phyloP scores from a whole-genome alignment of 768 basidiomycete species.

The Chlorophyllum brunneum region DNA sequence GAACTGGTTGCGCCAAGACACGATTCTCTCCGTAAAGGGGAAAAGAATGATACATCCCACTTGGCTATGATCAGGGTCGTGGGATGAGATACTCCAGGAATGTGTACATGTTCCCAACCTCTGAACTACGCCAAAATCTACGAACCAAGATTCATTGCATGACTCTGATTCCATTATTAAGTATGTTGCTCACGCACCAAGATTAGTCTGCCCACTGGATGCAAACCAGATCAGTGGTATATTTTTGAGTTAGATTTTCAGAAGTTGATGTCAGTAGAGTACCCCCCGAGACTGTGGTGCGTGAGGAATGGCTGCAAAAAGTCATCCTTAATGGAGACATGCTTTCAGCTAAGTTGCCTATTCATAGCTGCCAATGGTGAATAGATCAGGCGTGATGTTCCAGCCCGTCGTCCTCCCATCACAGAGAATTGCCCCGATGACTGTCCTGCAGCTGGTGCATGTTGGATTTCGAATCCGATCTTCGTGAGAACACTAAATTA shows the following conservation, averaged over 20 bases:
- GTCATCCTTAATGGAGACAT: neutral
- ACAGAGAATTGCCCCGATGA: too few species aligned
- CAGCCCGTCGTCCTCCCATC: neutral
- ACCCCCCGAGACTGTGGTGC: neutral
- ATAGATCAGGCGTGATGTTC: neutral
- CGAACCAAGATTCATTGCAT: neutral
- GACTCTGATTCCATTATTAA: slow-evolving; percentile 3
- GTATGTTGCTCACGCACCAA: neutral
- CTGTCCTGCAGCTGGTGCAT: neutral
- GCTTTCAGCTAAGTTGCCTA: neutral
- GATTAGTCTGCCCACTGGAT: neutral
- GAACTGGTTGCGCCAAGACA: slow-evolving; percentile 2
- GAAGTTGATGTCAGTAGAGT: neutral
- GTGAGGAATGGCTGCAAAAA: neutral
- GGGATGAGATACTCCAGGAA: neutral
- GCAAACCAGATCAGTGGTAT: neutral
- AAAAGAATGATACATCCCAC: slow-evolving; percentile 1
- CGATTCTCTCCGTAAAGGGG: neutral
- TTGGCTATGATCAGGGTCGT: neutral
- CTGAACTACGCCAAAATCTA: neutral
- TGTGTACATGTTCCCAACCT: slow-evolving; percentile 1
- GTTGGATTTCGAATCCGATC: neutral
- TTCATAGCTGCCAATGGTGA: slow-evolving; percentile 1
- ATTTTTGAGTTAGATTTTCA: slow-evolving; percentile 5
- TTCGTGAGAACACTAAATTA: slow-evolving; percentile 1